Evolutionary conservation across 164 flowering plant species (phyloP).

Genomic region (Umbilicus rupestris): DNA sequence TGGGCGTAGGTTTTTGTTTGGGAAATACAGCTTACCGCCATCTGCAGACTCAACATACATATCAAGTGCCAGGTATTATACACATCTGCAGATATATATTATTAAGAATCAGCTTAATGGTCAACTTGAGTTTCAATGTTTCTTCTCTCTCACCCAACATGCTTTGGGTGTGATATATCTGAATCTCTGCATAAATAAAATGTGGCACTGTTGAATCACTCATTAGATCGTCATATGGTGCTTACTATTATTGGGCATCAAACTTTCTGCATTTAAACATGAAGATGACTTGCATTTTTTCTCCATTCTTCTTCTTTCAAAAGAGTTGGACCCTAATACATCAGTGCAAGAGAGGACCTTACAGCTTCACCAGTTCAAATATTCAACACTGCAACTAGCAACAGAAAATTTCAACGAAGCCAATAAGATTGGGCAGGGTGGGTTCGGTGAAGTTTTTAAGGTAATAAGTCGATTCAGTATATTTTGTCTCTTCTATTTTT

Average conservation of each 20-base stretch:
- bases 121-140: too few relatives aligned
- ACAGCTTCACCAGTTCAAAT: constrained; percentile 42
- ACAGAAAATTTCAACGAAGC: constrained; percentile 34
- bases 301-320: not conserved
- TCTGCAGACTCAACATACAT: not conserved
- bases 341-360: constrained; percentile 6
- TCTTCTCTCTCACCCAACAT: too few relatives aligned
- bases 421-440: constrained; percentile 54
- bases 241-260: not conserved
- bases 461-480: constrained; percentile 13
- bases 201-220: not conserved
- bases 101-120: too few relatives aligned
- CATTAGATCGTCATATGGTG: not conserved
- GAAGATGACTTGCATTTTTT: not conserved
- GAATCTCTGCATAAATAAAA: not conserved
- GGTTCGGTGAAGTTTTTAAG: constrained; percentile 55
- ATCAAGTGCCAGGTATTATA: not conserved
- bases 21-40: not conserved
- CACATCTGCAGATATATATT: too few relatives aligned
- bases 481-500: not conserved
- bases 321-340: constrained; percentile 10
- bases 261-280: not conserved
- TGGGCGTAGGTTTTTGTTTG: not conserved
- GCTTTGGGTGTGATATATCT: too few relatives aligned
- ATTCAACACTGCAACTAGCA: constrained; percentile 46